phyloP scores from a whole-genome alignment of 2,329 filamentous ascomycete species.

The Stagonosporopsis chrysanthemi region DNA sequence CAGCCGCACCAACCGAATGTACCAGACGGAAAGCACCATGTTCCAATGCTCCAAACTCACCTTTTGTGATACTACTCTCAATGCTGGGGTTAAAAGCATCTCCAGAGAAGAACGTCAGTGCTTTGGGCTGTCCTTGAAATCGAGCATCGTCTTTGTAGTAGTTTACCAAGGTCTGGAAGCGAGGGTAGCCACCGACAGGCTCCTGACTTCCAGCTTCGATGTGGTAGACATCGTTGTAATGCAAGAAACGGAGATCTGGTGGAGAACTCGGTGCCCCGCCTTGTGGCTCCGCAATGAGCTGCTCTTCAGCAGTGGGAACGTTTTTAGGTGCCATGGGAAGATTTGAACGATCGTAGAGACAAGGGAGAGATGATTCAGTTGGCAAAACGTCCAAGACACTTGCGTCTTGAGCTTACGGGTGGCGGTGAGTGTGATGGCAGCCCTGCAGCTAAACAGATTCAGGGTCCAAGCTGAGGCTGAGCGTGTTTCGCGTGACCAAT shows the following conservation, averaged over 20 bases:
- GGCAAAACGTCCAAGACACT: constrained; percentile 6
- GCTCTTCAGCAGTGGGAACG: constrained; percentile 41
- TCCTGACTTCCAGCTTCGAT: constrained; percentile 79
- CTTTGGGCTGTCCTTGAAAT: constrained; percentile 68
- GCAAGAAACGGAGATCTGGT: constrained; percentile 80
- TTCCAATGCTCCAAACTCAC: constrained; percentile 46
- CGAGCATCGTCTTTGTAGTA: constrained; percentile 72
- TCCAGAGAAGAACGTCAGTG: constrained; percentile 85
- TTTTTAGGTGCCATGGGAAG: constrained; percentile 38
- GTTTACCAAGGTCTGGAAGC: constrained; percentile 80
- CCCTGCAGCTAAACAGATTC: constrained; percentile 28
- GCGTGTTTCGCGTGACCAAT: constrained; percentile 31
- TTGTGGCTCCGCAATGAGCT: constrained; percentile 53
- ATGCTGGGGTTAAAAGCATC: constrained; percentile 93
- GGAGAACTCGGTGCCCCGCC: constrained; percentile 53
- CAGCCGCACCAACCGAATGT: background rate
- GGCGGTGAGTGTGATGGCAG: constrained; percentile 33
- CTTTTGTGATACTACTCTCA: constrained; percentile 89
- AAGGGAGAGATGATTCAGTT: background rate
- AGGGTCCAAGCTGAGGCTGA: constrained; percentile 38
- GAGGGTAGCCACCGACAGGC: constrained; percentile 79
- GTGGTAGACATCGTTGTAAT: constrained; percentile 96
- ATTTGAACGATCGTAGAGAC: constrained; percentile 4
- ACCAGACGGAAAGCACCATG: background rate
- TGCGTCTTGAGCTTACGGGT: constrained; percentile 25